Percentiles rank a stretch among this genome's conserved stretches.
Conservation (phyloP, 495 filamentous ascomycete genomes). For the Recurvomyces mirabilis region DNA sequence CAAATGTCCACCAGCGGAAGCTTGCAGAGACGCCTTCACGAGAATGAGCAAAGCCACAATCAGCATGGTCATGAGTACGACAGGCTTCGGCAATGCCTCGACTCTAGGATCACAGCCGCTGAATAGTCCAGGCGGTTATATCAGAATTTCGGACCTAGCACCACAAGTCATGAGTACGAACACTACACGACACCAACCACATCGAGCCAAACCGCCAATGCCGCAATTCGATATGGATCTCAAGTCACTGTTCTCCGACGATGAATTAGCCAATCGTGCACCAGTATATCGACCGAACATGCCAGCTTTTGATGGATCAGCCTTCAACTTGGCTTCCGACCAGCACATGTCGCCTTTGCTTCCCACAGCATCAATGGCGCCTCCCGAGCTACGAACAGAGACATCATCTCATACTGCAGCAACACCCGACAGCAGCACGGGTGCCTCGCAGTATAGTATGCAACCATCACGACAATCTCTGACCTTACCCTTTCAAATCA, state of each 20-base stretch:
- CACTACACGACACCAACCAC: too few species aligned
- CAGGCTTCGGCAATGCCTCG: slow-evolving; percentile 18
- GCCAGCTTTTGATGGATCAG: too few species aligned
- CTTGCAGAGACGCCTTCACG: slow-evolving; percentile 87
- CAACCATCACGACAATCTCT: background rate
- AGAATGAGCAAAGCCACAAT: slow-evolving; percentile 91
- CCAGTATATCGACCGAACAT: background rate
- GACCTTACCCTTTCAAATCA: background rate
- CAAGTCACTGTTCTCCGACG: slow-evolving; percentile 41
- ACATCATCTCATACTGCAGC: background rate
- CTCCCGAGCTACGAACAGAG: background rate
- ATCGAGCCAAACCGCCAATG: slow-evolving; percentile 26
- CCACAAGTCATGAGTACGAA: background rate
- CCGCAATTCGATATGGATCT: slow-evolving; percentile 58
- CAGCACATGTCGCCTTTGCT: background rate
- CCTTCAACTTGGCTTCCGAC: too few species aligned
- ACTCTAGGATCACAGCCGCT: slow-evolving; percentile 12
- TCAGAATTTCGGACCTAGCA: slow-evolving; percentile 1
- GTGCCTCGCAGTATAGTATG: background rate
- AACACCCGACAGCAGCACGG: background rate
- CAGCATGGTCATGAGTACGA: slow-evolving; percentile 72
- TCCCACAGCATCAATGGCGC: background rate
- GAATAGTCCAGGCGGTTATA: slow-evolving; percentile 13
- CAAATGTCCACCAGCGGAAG: slow-evolving; percentile 70
- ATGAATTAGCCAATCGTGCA: slow-evolving; percentile 18